phyloP scores from a whole-genome alignment of 1,284 basidiomycete species.

The Papiliotrema laurentii region DNA sequence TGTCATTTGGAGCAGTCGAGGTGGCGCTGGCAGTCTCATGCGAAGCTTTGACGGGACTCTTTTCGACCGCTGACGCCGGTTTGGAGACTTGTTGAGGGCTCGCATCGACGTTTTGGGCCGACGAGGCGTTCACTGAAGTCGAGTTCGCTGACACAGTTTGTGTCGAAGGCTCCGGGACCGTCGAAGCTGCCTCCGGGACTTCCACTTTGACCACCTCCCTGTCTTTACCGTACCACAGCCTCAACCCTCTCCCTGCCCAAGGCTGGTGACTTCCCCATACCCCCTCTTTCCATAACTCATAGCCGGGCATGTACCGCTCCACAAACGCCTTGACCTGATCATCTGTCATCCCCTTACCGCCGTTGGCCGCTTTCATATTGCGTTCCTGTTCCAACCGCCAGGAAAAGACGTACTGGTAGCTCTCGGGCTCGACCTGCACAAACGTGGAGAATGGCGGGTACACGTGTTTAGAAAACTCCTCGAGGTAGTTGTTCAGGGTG shows the following conservation, averaged over 20 bases:
- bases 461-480: slow-evolving; percentile 18
- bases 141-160: no score
- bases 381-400: slow-evolving; percentile 87
- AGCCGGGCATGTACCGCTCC: slow-evolving; percentile 41
- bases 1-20: no score
- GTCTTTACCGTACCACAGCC: slow-evolving; percentile 28
- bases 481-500: slow-evolving; percentile 30
- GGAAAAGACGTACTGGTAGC: slow-evolving; percentile 36
- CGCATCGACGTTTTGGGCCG: no score
- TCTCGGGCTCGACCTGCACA: slow-evolving; percentile 31
- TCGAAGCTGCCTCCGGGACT: slow-evolving; percentile 8
- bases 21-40: no score
- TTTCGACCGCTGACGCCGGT: no score
- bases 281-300: slow-evolving; percentile 31
- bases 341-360: slow-evolving; percentile 82
- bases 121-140: no score
- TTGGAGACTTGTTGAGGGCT: no score
- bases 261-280: slow-evolving; percentile 14
- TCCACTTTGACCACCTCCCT: slow-evolving; percentile 31
- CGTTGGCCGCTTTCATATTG: slow-evolving; percentile 74
- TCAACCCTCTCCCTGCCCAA: slow-evolving; percentile 31
- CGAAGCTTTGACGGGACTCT: no score
- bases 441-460: slow-evolving; percentile 28
- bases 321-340: slow-evolving; percentile 66
- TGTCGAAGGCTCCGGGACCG: background rate